Evolutionary conservation across 768 basidiomycete species (phyloP).

Genomic region (Boletus rubescentipes): DNA sequence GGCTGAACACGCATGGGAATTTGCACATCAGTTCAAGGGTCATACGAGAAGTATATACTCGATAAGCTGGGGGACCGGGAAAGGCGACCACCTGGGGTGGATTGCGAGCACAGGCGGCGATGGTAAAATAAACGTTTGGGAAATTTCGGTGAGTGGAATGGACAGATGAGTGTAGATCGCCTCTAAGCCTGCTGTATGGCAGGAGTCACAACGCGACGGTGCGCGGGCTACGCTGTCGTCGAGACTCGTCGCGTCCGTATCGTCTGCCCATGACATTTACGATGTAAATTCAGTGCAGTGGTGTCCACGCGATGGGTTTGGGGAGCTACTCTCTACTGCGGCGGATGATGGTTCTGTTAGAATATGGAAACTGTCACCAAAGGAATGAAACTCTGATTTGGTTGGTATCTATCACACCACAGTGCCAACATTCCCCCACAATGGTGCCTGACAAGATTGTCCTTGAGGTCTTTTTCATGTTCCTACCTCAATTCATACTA

Average conservation of each 20-base stretch:
- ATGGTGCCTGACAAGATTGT: too few relatives aligned
- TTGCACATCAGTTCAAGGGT: conserved; percentile 54
- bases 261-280: conserved; percentile 73
- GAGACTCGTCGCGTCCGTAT: conserved; percentile 53
- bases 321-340: conserved; percentile 72
- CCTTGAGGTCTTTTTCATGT: too few relatives aligned
- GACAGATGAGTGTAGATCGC: background rate
- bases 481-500: too few relatives aligned
- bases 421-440: too few relatives aligned
- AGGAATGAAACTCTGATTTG: too few relatives aligned
- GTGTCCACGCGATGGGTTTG: conserved; percentile 68
- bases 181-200: background rate
- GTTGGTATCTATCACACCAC: too few relatives aligned
- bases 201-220: conserved; percentile 18
- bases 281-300: conserved; percentile 87
- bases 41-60: conserved; percentile 81
- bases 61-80: conserved; percentile 64
- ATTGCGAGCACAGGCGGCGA: conserved; percentile 86
- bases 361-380: conserved; percentile 62
- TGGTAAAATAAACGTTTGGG: conserved; percentile 80
- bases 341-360: conserved; percentile 84
- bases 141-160: conserved; percentile 51
- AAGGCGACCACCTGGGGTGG: conserved; percentile 61
- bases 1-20: conserved; percentile 61
- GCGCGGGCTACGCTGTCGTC: conserved; percentile 32